These are phyloP conservation scores for Geotrichum phurueaensis DNA, from an alignment of 1,139 yeast species.

Conservation along the genomic window DNA sequence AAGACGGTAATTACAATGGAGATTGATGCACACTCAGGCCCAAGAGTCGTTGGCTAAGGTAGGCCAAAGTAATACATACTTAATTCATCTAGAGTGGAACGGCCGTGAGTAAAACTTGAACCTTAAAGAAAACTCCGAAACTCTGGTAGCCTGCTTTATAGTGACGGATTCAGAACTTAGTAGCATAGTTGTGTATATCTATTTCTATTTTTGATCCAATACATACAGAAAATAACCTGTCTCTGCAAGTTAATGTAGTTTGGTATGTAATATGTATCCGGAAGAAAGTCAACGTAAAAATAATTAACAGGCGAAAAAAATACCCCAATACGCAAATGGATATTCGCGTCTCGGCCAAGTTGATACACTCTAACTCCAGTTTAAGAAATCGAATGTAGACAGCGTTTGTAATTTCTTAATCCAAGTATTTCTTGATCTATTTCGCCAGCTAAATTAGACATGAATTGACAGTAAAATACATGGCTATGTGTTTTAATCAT, in stretches of 20 bases:
- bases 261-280: neutral
- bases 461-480: too few relatives aligned
- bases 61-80: neutral
- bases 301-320: neutral
- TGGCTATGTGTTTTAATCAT: too few relatives aligned
- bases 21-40: neutral
- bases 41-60: neutral
- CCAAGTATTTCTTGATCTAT: too few relatives aligned
- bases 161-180: neutral
- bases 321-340: neutral
- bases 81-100: neutral
- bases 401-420: too few relatives aligned
- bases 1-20: neutral
- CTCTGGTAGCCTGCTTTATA: neutral
- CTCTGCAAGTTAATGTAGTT: neutral
- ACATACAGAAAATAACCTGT: neutral
- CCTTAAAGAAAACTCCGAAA: neutral
- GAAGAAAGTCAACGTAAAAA: neutral
- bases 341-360: neutral
- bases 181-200: neutral
- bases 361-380: too few relatives aligned
- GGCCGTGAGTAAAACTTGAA: neutral
- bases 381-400: too few relatives aligned
- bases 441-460: too few relatives aligned
- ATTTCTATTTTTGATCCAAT: neutral